Evolutionary conservation across 352 stramenopile genomes (phyloP).

Genomic region (Globisporangium alternatum): DNA sequence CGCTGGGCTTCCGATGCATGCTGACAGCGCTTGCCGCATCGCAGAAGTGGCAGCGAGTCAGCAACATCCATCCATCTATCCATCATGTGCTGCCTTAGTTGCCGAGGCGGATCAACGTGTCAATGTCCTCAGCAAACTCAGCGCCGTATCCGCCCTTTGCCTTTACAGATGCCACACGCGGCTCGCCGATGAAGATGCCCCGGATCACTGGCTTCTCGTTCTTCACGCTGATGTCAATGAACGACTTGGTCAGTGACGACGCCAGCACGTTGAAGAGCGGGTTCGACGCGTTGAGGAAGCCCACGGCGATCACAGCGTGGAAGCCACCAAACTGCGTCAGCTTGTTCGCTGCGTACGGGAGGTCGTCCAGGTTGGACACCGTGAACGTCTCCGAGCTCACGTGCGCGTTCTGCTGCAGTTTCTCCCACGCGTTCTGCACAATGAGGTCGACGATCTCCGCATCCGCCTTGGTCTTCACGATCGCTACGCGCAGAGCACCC

Average conservation of each 20-base stretch:
- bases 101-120: slow-evolving; percentile 59
- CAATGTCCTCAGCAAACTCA: slow-evolving; percentile 62
- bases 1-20: not conserved
- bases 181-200: slow-evolving; percentile 77
- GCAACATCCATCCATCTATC: slow-evolving; percentile 24
- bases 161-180: slow-evolving; percentile 70
- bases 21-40: not conserved
- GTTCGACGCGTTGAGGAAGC: slow-evolving; percentile 68
- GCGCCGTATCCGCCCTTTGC: slow-evolving; percentile 63
- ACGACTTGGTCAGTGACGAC: slow-evolving; percentile 56
- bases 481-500: slow-evolving; percentile 43
- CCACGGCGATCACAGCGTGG: slow-evolving; percentile 73
- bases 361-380: slow-evolving; percentile 62
- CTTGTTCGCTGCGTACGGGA: slow-evolving; percentile 85
- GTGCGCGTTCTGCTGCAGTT: slow-evolving; percentile 29
- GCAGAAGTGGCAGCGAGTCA: not conserved
- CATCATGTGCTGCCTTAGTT: slow-evolving; percentile 26
- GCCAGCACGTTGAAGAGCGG: slow-evolving; percentile 60
- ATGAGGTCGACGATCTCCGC: slow-evolving; percentile 68
- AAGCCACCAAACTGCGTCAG: slow-evolving; percentile 63
- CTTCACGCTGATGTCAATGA: slow-evolving; percentile 84
- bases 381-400: slow-evolving; percentile 62
- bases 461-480: slow-evolving; percentile 77
- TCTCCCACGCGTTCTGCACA: slow-evolving; percentile 63
- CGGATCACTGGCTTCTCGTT: slow-evolving; percentile 78